Percentiles rank a stretch among this genome's conserved stretches.
Evolutionary conservation across 441 rosid species (phyloP).

Genomic region (Arabidopsis lyrata): DNA sequence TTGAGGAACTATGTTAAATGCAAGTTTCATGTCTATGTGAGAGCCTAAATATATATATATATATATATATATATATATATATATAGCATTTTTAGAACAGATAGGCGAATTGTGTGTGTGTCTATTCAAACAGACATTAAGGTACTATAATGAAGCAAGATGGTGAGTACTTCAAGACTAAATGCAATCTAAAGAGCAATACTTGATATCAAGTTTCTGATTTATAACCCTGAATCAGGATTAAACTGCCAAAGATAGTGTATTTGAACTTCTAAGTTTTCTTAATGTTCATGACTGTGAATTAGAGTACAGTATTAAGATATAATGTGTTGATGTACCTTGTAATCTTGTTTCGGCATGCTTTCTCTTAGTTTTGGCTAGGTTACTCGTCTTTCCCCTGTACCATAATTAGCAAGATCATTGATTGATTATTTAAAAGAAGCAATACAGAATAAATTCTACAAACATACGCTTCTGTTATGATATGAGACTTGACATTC

Average conservation of each 20-base stretch:
- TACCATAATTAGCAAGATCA: slow-evolving; percentile 40
- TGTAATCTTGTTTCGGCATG: slow-evolving; percentile 72
- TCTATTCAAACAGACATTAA: slow-evolving; percentile 18
- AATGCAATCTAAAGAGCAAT: slow-evolving; percentile 1
- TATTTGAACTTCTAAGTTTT: not conserved
- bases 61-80: too few relatives aligned
- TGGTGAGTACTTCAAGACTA: slow-evolving; percentile 10
- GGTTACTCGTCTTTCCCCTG: slow-evolving; percentile 68
- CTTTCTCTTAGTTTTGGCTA: slow-evolving; percentile 77
- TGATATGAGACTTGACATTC: slow-evolving; percentile 71
- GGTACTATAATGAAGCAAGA: slow-evolving; percentile 14
- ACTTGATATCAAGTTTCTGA: slow-evolving; percentile 20
- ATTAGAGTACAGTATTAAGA: slow-evolving; percentile 20
- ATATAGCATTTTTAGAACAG: too few relatives aligned
- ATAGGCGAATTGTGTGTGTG: slow-evolving; percentile 13
- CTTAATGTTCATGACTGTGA: slow-evolving; percentile 3
- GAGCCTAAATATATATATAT: too few relatives aligned
- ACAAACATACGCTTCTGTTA: slow-evolving; percentile 70
- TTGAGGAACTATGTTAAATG: not conserved
- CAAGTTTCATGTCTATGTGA: not conserved
- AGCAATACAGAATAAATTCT: slow-evolving; percentile 32
- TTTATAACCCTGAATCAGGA: slow-evolving; percentile 10
- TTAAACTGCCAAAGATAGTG: slow-evolving; percentile 11
- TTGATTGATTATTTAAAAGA: slow-evolving; percentile 30
- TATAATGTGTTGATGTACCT: slow-evolving; percentile 53